Conservation (phyloP, 768 basidiomycete species). For the Naematelia encephala region DNA sequence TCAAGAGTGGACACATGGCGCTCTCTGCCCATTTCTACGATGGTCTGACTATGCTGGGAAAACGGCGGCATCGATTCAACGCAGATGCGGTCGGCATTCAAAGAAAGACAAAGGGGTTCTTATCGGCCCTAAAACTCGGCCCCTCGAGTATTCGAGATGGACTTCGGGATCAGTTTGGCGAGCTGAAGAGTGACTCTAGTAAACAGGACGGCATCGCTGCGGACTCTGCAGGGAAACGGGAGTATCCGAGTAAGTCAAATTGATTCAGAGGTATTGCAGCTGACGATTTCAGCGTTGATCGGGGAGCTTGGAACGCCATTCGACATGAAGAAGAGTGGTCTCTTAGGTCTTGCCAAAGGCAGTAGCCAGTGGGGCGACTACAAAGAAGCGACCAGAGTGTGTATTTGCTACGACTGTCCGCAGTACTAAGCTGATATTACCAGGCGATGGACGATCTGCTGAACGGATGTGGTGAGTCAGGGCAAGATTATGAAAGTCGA, state of each 20-base stretch:
- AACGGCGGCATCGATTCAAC: slow-evolving; percentile 79
- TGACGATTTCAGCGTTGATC: slow-evolving; percentile 49
- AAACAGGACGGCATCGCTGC: slow-evolving; percentile 23
- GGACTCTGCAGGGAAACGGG: slow-evolving; percentile 7
- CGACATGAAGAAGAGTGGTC: slow-evolving; percentile 80
- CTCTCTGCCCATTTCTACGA: slow-evolving; percentile 91
- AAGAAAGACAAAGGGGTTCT: slow-evolving; percentile 62
- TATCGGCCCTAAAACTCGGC: slow-evolving; percentile 76
- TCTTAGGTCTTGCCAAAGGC: slow-evolving; percentile 54
- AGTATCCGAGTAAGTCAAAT: slow-evolving; percentile 33
- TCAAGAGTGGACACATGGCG: slow-evolving; percentile 63
- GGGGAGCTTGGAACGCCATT: slow-evolving; percentile 69
- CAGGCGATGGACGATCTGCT: slow-evolving; percentile 35
- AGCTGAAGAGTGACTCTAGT: slow-evolving; percentile 70
- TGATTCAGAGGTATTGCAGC: neutral
- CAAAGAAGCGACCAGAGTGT: slow-evolving; percentile 36
- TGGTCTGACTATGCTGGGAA: slow-evolving; percentile 84
- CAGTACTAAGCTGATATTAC: neutral
- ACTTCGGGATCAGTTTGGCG: slow-evolving; percentile 74
- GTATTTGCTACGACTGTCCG: neutral
- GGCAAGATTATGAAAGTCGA: slow-evolving; percentile 55
- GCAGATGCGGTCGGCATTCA: slow-evolving; percentile 74
- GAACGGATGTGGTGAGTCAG: slow-evolving; percentile 62
- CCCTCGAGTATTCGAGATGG: slow-evolving; percentile 72
- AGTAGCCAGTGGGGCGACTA: slow-evolving; percentile 33